These are phyloP conservation scores for Solanum sejunctum DNA, from an alignment of 257 asterid genomes.

Conservation along the genomic window DNA sequence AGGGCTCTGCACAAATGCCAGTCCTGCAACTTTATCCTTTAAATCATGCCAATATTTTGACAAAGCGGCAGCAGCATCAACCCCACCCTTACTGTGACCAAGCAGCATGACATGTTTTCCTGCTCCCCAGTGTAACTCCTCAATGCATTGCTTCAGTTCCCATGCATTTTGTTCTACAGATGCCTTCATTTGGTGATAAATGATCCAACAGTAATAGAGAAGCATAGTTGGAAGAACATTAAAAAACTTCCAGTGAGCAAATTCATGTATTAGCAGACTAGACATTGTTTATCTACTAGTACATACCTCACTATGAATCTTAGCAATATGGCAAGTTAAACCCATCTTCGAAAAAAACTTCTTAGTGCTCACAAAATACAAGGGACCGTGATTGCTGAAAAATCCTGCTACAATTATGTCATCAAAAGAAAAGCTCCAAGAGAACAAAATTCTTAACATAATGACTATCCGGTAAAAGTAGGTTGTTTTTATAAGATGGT, in stretches of 20 bases:
- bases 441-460: neutral
- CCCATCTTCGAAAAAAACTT: slow-evolving; percentile 89
- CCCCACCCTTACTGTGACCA: slow-evolving; percentile 97
- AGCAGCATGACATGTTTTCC: slow-evolving; percentile 85
- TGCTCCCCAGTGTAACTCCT: slow-evolving; percentile 92
- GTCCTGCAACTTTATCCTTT: slow-evolving; percentile 72
- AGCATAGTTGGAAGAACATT: neutral
- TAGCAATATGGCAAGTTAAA: slow-evolving; percentile 84
- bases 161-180: slow-evolving; percentile 88
- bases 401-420: slow-evolving; percentile 44
- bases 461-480: neutral
- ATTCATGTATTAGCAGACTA: neutral
- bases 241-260: neutral
- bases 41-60: slow-evolving; percentile 60
- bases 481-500: neutral
- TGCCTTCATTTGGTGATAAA: slow-evolving; percentile 29
- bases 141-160: slow-evolving; percentile 86
- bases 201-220: neutral
- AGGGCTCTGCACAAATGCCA: slow-evolving; percentile 92
- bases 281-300: neutral
- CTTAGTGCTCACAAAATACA: slow-evolving; percentile 73
- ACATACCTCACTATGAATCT: slow-evolving; percentile 83
- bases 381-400: slow-evolving; percentile 87
- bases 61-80: slow-evolving; percentile 94
- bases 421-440: neutral